phyloP scores from a whole-genome alignment of 1,284 basidiomycete species.

The Leccinum fuscescens region DNA sequence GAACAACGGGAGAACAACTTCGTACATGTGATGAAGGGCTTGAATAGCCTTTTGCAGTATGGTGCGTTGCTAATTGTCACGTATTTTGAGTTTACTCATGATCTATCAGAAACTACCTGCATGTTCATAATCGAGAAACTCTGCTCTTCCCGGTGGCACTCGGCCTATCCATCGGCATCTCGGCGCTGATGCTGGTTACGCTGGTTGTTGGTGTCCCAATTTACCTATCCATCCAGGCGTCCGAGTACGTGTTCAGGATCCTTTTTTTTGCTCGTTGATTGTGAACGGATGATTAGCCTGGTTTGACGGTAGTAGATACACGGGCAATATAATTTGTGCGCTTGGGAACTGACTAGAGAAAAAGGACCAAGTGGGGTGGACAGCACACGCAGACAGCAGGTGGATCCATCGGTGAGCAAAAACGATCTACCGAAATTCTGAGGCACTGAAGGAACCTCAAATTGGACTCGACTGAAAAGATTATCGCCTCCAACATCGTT shows the following conservation, averaged over 20 bases:
- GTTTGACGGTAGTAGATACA: background rate
- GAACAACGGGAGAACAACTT: slow-evolving; percentile 6
- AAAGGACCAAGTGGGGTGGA: background rate
- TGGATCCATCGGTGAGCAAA: background rate
- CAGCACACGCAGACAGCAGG: background rate
- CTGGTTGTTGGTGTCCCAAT: too few species aligned
- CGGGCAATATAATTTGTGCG: background rate
- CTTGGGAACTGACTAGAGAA: background rate
- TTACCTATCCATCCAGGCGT: too few species aligned
- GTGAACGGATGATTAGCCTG: too few species aligned
- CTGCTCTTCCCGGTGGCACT: background rate
- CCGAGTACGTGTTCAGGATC: too few species aligned
- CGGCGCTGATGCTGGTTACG: background rate
- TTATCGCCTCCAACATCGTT: background rate
- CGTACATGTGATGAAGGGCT: slow-evolving; percentile 22
- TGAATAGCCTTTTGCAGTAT: slow-evolving; percentile 20
- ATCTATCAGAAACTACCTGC: slow-evolving; percentile 11
- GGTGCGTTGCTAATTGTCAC: slow-evolving; percentile 10
- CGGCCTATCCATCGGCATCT: background rate
- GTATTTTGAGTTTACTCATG: background rate
- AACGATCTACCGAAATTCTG: background rate
- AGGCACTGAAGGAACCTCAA: background rate
- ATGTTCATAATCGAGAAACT: slow-evolving; percentile 11
- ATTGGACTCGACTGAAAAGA: background rate
- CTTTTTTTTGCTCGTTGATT: too few species aligned